phyloP scores from a whole-genome alignment of 2,329 filamentous ascomycete species.

The Biscogniauxia sp. region DNA sequence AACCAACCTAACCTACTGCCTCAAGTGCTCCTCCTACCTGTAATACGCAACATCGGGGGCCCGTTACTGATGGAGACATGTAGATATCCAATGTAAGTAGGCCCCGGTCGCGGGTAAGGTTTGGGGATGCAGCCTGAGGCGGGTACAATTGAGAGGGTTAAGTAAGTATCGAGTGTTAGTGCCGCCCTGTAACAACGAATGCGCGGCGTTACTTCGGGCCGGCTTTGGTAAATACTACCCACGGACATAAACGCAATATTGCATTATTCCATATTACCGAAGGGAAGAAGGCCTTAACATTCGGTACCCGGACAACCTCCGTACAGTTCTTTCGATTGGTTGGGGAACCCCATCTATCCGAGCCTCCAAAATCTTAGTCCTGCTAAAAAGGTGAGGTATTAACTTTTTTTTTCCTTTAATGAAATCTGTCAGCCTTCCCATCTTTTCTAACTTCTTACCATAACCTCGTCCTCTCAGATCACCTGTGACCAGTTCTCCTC shows the following conservation, averaged over 20 bases:
- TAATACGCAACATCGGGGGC: too few species aligned
- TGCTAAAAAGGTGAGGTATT: constrained; percentile 4
- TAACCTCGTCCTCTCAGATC: constrained; percentile 8
- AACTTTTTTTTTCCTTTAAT: constrained; percentile 15
- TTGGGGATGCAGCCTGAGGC: neutral
- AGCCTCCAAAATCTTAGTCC: neutral
- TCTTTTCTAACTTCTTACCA: constrained; percentile 1
- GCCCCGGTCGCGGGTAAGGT: neutral
- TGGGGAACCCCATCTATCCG: neutral
- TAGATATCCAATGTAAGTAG: neutral
- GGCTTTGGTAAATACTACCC: neutral
- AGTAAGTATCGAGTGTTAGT: neutral
- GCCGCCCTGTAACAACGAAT: neutral
- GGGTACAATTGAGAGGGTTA: neutral
- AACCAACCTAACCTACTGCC: too few species aligned
- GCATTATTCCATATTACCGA: neutral
- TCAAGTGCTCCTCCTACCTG: too few species aligned
- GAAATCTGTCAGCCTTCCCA: constrained; percentile 5
- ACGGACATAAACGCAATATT: neutral
- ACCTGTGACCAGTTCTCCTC: constrained; percentile 11
- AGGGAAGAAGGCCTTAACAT: neutral
- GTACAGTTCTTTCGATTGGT: neutral
- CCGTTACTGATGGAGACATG: neutral
- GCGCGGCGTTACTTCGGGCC: neutral
- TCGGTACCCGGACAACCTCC: neutral